These are phyloP conservation scores for Knoxia roxburghii DNA, from an alignment of 257 asterid genomes.

Conservation along the genomic window DNA sequence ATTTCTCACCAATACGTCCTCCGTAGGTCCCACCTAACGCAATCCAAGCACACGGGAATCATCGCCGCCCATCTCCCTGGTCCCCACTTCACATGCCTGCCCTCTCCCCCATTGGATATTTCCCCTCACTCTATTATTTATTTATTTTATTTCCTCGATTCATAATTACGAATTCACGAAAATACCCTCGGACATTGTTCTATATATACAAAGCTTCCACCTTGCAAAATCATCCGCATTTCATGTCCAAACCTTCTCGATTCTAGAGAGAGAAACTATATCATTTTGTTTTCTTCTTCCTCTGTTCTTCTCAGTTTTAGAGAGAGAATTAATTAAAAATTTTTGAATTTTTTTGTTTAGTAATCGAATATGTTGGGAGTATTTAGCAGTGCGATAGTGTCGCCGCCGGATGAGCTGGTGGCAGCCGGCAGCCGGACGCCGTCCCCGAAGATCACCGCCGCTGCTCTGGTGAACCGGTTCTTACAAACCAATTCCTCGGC, in stretches of 20 bases:
- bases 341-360: neutral
- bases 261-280: conserved; percentile 18
- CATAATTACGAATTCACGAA: conserved; percentile 19
- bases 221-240: conserved; percentile 14
- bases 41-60: conserved; percentile 31
- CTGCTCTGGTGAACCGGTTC: conserved; percentile 71
- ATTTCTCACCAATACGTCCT: conserved; percentile 21
- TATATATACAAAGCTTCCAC: conserved; percentile 38
- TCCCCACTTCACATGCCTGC: conserved; percentile 29
- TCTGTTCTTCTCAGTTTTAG: neutral
- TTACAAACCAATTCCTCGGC: conserved; percentile 61
- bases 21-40: conserved; percentile 6
- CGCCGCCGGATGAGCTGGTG: conserved; percentile 98
- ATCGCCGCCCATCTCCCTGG: conserved; percentile 46
- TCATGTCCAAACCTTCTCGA: conserved; percentile 6
- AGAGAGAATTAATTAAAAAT: conserved; percentile 17
- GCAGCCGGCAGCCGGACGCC: conserved; percentile 98
- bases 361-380: conserved; percentile 63
- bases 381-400: conserved; percentile 69
- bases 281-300: conserved; percentile 1
- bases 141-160: too few relatives aligned
- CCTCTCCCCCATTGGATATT: conserved; percentile 6
- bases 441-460: conserved; percentile 88
- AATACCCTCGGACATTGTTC: conserved; percentile 25
- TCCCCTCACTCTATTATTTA: too few relatives aligned